Base-by-base conservation (phyloP, 1,284 basidiomycete species). In the Austroboletus novae-zelandiae region DNA sequence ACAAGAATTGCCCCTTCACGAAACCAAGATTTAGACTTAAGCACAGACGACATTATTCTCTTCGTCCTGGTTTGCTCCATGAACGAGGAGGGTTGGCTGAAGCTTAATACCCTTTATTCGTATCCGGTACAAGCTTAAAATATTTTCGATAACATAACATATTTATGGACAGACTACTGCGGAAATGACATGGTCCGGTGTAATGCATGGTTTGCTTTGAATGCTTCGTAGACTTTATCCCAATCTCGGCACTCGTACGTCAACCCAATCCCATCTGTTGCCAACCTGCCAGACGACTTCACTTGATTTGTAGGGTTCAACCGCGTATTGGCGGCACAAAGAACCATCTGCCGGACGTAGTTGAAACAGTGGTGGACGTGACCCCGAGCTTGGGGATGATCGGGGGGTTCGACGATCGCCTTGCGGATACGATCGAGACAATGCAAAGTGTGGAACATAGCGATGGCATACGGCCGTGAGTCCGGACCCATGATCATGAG, bases 331-430 rank as follows among this genome's bases (percentile, higher is more conserved):
- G 63, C 60, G 1, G 54, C 57, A 23, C 70, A 71, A 14, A 72
- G 55, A 1, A 71, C 45, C 44, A 62, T 61, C 47, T 72, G 68
- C 1, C 67, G 62, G 1, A 71, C 45, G 27, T 72, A 70, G 43
- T 67, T 71, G 57, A 72, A 53, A 37, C 69, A 72, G 30, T 71
- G 69, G 2, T 60, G 57, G 6, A 52, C 58, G 18, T 60, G 54
- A 8, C 51, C 41, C 39, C 57, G 55, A 1, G 50, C 47, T 1
- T 45, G 44, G 2, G 18, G 20, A 9, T 20, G 25, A 15, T 37
- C 29, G 13, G 36, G 42, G 0, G 39, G 10, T 2, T 10, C 31
- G 9, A 57, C 35, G 49, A 65, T 64, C 8, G 55, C 50, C 15
- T 4, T 47, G n/a, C 62, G 61, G 11, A 65, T 50, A 1, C 58